Conservation (phyloP, 495 filamentous ascomycete species). For the Neohortaea acidophila region DNA sequence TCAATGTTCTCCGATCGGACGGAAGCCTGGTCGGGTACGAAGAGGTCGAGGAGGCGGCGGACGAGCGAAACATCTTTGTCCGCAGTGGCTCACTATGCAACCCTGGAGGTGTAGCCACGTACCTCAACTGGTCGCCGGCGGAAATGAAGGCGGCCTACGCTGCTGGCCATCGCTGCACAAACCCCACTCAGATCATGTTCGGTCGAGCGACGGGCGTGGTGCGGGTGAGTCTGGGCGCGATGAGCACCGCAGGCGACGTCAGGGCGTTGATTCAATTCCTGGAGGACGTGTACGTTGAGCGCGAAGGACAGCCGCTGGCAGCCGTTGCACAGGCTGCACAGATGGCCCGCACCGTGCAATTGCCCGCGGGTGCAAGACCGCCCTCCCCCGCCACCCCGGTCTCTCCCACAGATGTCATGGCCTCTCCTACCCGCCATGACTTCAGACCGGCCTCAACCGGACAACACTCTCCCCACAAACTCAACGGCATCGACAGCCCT, state of each 20-base stretch:
- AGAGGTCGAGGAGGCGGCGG: slow-evolving; percentile 48
- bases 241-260: slow-evolving; percentile 50
- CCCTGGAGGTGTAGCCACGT: slow-evolving; percentile 37
- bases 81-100: slow-evolving; percentile 56
- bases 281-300: slow-evolving; percentile 34
- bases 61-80: slow-evolving; percentile 47
- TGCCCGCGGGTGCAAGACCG: background rate
- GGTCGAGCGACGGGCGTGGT: slow-evolving; percentile 49
- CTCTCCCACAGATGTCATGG: too few species aligned
- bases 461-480: too few species aligned
- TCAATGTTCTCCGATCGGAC: slow-evolving; percentile 43
- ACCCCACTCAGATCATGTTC: slow-evolving; percentile 35
- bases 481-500: background rate
- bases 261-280: slow-evolving; percentile 43
- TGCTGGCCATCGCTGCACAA: slow-evolving; percentile 48
- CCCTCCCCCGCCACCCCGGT: background rate
- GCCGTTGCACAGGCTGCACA: background rate
- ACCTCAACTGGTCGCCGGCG: slow-evolving; percentile 34
- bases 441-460: too few species aligned
- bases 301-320: background rate
- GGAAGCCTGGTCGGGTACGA: slow-evolving; percentile 43
- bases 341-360: slow-evolving; percentile 2
- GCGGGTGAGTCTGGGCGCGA: slow-evolving; percentile 53
- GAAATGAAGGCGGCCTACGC: slow-evolving; percentile 47
- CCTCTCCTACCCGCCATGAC: too few species aligned